Evolutionary conservation across 2,329 filamentous ascomycete genomes (phyloP).

Genomic region (Clarireedia sp.): DNA sequence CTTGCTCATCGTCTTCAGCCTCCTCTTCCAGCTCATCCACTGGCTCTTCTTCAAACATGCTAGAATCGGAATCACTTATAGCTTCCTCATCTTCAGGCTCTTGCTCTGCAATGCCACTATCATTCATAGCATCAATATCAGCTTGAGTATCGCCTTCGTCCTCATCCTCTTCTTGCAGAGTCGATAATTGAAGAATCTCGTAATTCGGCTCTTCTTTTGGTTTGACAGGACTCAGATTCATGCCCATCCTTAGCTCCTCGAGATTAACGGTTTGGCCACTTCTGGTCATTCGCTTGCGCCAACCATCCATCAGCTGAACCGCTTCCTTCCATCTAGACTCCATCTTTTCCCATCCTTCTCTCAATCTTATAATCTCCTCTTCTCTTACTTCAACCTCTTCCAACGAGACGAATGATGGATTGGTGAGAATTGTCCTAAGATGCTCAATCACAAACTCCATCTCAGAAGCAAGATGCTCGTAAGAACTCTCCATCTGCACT

Average conservation of each 20-base stretch:
- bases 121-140: constrained; percentile 30
- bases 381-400: constrained; percentile 92
- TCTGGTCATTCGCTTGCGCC: constrained; percentile 73
- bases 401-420: constrained; percentile 90
- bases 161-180: constrained; percentile 17
- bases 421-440: constrained; percentile 76
- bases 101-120: constrained; percentile 18
- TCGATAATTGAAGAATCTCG: constrained; percentile 29
- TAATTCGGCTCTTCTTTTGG: constrained; percentile 43
- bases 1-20: constrained; percentile 36
- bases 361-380: constrained; percentile 76
- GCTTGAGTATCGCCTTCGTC: constrained; percentile 28
- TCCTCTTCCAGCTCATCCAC: constrained; percentile 22
- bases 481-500: constrained; percentile 29
- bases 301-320: constrained; percentile 82
- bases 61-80: constrained; percentile 26
- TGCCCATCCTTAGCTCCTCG: constrained; percentile 59
- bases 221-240: constrained; percentile 54
- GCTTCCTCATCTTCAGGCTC: constrained; percentile 23
- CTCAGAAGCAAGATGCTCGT: constrained; percentile 63
- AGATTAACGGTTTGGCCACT: constrained; percentile 63
- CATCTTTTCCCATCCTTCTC: constrained; percentile 89
- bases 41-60: constrained; percentile 41
- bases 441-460: constrained; percentile 74
- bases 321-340: constrained; percentile 85